Evolutionary conservation across 345 rosid genomes (phyloP).

Genomic region (Eucalyptus paniculata): DNA sequence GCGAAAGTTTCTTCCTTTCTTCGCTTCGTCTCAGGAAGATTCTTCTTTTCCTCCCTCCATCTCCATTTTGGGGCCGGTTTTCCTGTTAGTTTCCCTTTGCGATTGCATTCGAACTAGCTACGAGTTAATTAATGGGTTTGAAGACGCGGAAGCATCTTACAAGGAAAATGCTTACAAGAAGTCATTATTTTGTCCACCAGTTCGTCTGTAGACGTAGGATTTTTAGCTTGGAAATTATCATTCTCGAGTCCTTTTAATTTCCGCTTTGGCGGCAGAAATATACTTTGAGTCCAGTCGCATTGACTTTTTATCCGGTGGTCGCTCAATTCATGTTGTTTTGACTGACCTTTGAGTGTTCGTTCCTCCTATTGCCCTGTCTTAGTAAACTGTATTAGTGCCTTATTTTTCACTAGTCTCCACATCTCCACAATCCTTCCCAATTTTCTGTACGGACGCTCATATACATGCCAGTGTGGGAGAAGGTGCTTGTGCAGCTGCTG

Average conservation of each 20-base stretch:
- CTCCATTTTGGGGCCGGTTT: not conserved
- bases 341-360: not conserved
- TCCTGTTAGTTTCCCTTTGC: not conserved
- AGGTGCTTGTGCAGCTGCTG: not conserved
- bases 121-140: not conserved
- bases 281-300: not conserved
- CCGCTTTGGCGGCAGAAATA: not conserved
- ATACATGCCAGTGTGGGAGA: not conserved
- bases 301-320: not conserved
- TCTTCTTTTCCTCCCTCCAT: not conserved
- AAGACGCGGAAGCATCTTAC: not conserved
- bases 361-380: not conserved
- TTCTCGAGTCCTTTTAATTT: not conserved
- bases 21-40: not conserved
- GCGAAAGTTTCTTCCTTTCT: not conserved
- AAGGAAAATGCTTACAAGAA: not conserved
- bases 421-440: not conserved
- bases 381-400: not conserved
- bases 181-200: not conserved
- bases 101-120: not conserved
- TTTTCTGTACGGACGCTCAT: not conserved
- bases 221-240: conserved; percentile 29
- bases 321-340: not conserved
- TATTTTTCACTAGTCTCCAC: not conserved
- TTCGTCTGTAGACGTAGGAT: conserved; percentile 8